Base-by-base conservation (phyloP, 306 rosid species). In the Cucurbita argyrosperma region DNA sequence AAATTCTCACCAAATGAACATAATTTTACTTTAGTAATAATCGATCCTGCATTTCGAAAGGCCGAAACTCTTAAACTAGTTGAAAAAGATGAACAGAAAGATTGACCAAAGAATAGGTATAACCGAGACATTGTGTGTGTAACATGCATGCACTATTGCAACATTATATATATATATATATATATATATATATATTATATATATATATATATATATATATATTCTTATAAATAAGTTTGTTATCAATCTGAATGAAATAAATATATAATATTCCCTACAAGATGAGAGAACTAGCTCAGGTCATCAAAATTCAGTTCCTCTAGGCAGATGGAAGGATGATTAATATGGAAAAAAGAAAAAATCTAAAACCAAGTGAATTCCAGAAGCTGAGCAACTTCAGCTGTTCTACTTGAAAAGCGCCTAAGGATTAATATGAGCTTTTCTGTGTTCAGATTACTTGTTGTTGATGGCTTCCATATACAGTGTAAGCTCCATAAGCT, bases 381-480 rank as follows among this genome's bases (percentile, higher is more conserved):
- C 73, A 67, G 55, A 67, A 67, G 55, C 40, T 50, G 18, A 69
- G 58, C 55, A 69, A 45, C 21, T 68, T 68, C 73, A 69, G 43
- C 45, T 35, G 40, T 68, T 50, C 74, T 69, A 69, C 73, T 45
- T n/a, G 37, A 53, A 43, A 43, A 46, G 51, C 10, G 53, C 16
- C 53, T 43, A 66, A 43, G 12, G 30, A 47, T 47, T 47, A 47
- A 47, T 39, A 4, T 2, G 23, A 40, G n/a, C 53, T 45, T 65
- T 42, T 1, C 16, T 5, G 56, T 5, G 35, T 75, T 94, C 85
- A 89, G 90, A 89, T 95, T 79, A 95, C 97, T 86, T 91, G 97
- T 77, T 95, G 97, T 76, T 91, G 97, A 83, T 90, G 97, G 74
- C 85, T 91, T 60, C 93, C 96, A 74, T 85, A 91, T 43, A 91